phyloP scores from a whole-genome alignment of 306 rosid species.

The Vigna unguiculata region DNA sequence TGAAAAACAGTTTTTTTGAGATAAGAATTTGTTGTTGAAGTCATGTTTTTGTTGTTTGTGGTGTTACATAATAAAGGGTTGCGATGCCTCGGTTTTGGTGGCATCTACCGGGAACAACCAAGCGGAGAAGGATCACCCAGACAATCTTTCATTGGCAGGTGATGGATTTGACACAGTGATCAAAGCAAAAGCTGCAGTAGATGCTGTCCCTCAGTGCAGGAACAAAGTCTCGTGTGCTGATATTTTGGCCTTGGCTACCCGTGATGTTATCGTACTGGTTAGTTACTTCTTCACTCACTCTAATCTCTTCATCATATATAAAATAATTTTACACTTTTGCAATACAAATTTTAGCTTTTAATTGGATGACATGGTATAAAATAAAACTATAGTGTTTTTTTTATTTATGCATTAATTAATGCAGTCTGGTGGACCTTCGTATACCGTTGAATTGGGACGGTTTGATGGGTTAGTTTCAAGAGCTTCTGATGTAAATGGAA shows the following conservation, averaged over 20 bases:
- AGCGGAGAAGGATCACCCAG: slow-evolving; percentile 81
- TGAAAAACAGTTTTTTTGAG: too few relatives aligned
- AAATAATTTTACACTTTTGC: too few relatives aligned
- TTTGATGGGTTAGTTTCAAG: slow-evolving; percentile 72
- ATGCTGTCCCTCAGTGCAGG: slow-evolving; percentile 64
- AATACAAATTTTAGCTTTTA: too few relatives aligned
- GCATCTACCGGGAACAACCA: slow-evolving; percentile 55
- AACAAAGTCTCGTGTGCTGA: slow-evolving; percentile 88
- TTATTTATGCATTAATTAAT: too few relatives aligned
- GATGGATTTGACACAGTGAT: slow-evolving; percentile 88
- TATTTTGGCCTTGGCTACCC: slow-evolving; percentile 76
- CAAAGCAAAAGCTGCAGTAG: slow-evolving; percentile 83
- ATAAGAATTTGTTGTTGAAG: not conserved
- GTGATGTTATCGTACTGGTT: slow-evolving; percentile 76
- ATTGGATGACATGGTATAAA: too few relatives aligned
- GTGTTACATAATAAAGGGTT: slow-evolving; percentile 52
- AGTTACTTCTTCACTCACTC: not conserved
- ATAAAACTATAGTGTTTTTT: too few relatives aligned
- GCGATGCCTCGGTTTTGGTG: slow-evolving; percentile 69
- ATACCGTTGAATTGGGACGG: slow-evolving; percentile 76
- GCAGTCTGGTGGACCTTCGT: slow-evolving; percentile 80
- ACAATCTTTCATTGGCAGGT: slow-evolving; percentile 81
- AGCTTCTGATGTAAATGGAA: slow-evolving; percentile 64
- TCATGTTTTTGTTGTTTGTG: not conserved
- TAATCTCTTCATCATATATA: too few relatives aligned